These are phyloP conservation scores for Cercospora sesami DNA, from an alignment of 2,329 filamentous ascomycete species.

Conservation along the genomic window DNA sequence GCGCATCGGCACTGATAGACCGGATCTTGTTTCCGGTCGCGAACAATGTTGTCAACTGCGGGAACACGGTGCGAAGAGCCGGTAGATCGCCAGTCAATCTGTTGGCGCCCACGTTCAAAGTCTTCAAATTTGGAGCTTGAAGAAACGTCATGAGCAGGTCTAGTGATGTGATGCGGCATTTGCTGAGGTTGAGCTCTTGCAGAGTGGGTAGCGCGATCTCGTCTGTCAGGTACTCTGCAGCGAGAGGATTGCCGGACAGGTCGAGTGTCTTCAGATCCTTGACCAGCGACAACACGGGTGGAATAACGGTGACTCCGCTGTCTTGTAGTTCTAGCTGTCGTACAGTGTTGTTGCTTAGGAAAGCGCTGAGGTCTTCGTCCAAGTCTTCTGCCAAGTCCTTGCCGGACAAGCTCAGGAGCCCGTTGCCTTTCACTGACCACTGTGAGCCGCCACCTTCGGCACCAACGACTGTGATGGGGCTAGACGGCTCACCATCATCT, in stretches of 20 bases:
- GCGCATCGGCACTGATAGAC: constrained; percentile 65
- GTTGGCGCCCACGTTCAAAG: constrained; percentile 80
- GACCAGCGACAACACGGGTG: constrained; percentile 68
- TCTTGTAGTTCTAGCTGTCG: constrained; percentile 69
- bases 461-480: constrained; percentile 31
- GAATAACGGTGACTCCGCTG: constrained; percentile 72
- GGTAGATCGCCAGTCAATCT: constrained; percentile 70
- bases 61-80: constrained; percentile 65
- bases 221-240: constrained; percentile 67
- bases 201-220: constrained; percentile 64
- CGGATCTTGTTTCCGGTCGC: constrained; percentile 77
- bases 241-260: constrained; percentile 44
- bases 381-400: constrained; percentile 43
- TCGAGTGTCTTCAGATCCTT: constrained; percentile 60
- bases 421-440: constrained; percentile 37
- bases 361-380: constrained; percentile 43
- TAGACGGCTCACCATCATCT: constrained; percentile 24
- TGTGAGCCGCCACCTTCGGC: constrained; percentile 17
- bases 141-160: constrained; percentile 65
- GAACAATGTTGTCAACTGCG: constrained; percentile 68
- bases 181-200: constrained; percentile 72
- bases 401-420: constrained; percentile 45
- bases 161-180: constrained; percentile 72
- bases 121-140: constrained; percentile 71
- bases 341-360: constrained; percentile 51